Evolutionary conservation across 805 yeast species (phyloP), one percentile per base, ranked within the genome.

Genomic region (Tetrapisispora nanseiensis): DNA sequence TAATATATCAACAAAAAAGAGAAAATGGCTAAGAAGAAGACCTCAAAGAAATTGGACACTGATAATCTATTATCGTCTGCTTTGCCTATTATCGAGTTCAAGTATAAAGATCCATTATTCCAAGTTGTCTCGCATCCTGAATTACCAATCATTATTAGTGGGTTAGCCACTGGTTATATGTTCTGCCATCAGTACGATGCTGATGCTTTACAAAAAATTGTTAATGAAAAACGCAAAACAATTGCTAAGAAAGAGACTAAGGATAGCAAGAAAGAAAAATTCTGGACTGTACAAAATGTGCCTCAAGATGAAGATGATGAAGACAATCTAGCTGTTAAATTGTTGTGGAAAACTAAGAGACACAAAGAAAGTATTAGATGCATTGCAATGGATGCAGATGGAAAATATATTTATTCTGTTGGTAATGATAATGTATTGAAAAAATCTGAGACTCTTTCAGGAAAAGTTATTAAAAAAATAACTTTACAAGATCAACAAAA

Each of bases 361-460:
- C 97, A 90, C 57, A 87, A 86, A 59, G 89, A 86, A 1, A 81
- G 95, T 49, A 86, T 95, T 46, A 67, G 98, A 33, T 75, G 82
- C 4, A 65, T 85, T 2, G 66, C 75, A 7, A 80, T 86, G 59
- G 75, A 78, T 29, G 67, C 72, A 1, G 57, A 63, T 6, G 71
- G 72, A n/a, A 71, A 72, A 24, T 61, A 62, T 43, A 41, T 87
- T 0, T 84, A 69, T 53, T 71, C 95, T 0, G 76, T 79, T 16
- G 97, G 97, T 0, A 73, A 83, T 0, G 98, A 90, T 48, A 75
- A 76, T 37, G 75, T 84, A 5, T 66, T 90, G 48, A 90, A 90
- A 60, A 78, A 76, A 52, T 92, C 95, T 1, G 66, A 66, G 23
- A 55, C 85, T 0, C 74, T 69, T 41, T 78, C 83, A 0, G 98